Evolutionary conservation across 306 rosid species (phyloP), one percentile per base, ranked within the genome.

Genomic region (Adenanthera pavonina): DNA sequence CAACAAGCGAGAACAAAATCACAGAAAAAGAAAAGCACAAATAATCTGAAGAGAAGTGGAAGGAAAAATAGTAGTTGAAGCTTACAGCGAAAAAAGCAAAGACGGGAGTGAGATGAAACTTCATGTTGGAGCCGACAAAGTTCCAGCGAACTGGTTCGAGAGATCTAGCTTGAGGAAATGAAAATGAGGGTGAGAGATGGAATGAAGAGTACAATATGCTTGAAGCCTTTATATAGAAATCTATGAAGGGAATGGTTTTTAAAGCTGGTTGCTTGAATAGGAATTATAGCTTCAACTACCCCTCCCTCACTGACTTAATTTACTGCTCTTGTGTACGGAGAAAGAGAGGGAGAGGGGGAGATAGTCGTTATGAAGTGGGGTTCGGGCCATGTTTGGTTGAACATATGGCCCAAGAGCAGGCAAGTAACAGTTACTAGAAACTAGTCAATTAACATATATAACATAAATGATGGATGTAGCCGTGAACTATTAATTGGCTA

Each of bases 11-110:
- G 66, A 56, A 43, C 20, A 44, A 14, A 56, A 38, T 70, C 57
- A 47, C 2, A 60, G 6, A 25, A 59, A 25, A 59, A 35, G 65
- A 59, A 59, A 1, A 64, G 20, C 0, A 17, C 38, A 49, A 20
- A 6, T 8, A 30, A 1, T 9, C 1, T 25, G 30, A 25, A 25
- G 30, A 25, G 30, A 25, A 25, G 30, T 25, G 30, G 30, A 25
- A 25, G 30, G 30, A 76, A n/a, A 73, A 75, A 47, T 3, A 34
- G 44, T 33, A 25, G 64, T 40, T 34, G 43, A 57, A 78, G 38
- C 94, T 83, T 78, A 94, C 97, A 47, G 86, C 15, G 73, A 91
- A 82, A 61, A 91, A 72, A 56, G 70, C 62, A 60, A 86, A n/a
- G 53, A 86, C 16, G 38, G 53, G 81, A 17, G 81, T 77, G 56